Evolutionary conservation across 371 early-diverging fungal species (phyloP), one percentile per base, ranked within the genome.

Genomic region (Haplosporangium sp.): DNA sequence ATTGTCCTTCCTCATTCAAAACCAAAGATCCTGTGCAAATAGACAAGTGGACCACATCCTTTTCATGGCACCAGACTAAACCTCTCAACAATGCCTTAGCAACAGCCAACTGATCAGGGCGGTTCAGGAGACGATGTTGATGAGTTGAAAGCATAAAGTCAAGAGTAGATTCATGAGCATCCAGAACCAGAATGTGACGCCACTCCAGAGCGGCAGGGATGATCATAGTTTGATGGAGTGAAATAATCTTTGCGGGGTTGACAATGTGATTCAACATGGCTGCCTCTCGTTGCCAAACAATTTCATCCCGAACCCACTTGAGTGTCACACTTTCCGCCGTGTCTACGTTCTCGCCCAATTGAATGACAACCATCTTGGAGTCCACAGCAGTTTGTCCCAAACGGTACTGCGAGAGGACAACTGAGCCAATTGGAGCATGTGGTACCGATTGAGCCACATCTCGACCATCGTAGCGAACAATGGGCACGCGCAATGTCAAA

Each of bases 181-280:
- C 81, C 60, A 81, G 62, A 27, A 81, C 81, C 53, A 81, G 45
- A 48, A 81, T 71, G 40, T 81, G 81, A 39, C 81, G 81, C 81
- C 81, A 81, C 59, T 81, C 81, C 58, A 81, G 63, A 38, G 81
- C 81, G 3, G 75, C 81, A 35, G 81, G 81, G 63, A 81, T 74
- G 55, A 81, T 81, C 75, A 81, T 74, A 35, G 81, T 81, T 39
- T 81, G 81, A 19, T 81, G 81, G 13, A 81, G 71, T 11, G 74
- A 67, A 34, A 81, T 74, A 61, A 81, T 74, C 69, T 81, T 81
- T 56, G 81, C 63, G 3, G 81, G 81, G 65, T 81, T 81, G 39
- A 81, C 72, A 47, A 81, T 81, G 48, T 81, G 81, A 72, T 81
- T 81, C 81, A 81, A 71, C 81, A 81, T 81, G 44, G 79, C 79